Percentiles rank a stretch among this genome's conserved stretches.
These are phyloP conservation scores for Barnettozyma sucrosica DNA, from an alignment of 805 yeast genomes.

Conservation along the genomic window DNA sequence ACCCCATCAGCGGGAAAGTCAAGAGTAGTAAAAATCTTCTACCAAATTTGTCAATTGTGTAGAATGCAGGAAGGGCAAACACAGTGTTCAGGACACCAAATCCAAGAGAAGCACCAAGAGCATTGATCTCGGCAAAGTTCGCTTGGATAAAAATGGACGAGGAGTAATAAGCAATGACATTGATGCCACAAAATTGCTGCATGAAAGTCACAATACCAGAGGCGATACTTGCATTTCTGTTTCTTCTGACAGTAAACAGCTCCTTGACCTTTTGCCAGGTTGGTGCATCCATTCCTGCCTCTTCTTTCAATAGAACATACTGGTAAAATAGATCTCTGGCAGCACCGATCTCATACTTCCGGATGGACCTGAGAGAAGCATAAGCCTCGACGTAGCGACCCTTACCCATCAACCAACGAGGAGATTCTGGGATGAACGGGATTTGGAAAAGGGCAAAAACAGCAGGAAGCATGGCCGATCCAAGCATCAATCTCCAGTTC, in stretches of 20 bases:
- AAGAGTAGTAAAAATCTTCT: constrained; percentile 54
- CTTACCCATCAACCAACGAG: constrained; percentile 74
- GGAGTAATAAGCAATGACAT: constrained; percentile 82
- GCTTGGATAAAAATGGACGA: constrained; percentile 68
- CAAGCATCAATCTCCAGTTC: constrained; percentile 69
- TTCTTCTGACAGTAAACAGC: constrained; percentile 68
- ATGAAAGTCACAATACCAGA: constrained; percentile 80
- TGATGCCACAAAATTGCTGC: constrained; percentile 91
- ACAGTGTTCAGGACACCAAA: constrained; percentile 76
- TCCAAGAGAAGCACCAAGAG: constrained; percentile 80
- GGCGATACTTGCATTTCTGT: constrained; percentile 76
- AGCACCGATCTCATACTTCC: constrained; percentile 50
- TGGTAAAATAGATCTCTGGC: constrained; percentile 71
- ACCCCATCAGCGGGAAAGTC: constrained; percentile 61
- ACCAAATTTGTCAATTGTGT: constrained; percentile 73
- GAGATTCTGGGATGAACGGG: constrained; percentile 68
- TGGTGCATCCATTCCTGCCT: constrained; percentile 44
- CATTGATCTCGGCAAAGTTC: constrained; percentile 53
- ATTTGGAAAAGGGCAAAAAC: constrained; percentile 52
- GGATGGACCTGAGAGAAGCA: constrained; percentile 41
- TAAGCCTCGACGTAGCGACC: constrained; percentile 55
- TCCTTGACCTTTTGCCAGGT: constrained; percentile 44
- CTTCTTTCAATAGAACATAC: constrained; percentile 58
- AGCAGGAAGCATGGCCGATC: constrained; percentile 64
- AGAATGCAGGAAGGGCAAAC: constrained; percentile 79